phyloP scores from a whole-genome alignment of 2,329 filamentous ascomycete species.

The Monosporascus ibericus region DNA sequence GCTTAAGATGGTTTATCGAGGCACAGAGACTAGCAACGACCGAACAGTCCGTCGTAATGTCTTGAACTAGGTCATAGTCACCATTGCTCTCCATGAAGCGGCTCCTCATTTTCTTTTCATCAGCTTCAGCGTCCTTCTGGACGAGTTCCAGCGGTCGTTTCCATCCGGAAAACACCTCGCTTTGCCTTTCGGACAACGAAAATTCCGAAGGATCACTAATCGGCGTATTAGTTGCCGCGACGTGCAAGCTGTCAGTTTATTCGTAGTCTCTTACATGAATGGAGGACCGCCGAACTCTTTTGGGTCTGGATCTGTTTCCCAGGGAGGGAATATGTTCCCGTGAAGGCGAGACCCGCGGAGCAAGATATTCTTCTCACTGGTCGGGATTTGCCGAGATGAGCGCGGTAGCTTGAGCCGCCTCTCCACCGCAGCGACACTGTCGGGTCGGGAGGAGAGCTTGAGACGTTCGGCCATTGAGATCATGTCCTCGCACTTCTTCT shows the following conservation, averaged over 20 bases:
- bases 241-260: conserved; percentile 1
- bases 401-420: conserved; percentile 26
- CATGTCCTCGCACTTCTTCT: conserved; percentile 62
- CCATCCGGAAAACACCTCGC: conserved; percentile 76
- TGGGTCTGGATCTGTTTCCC: conserved; percentile 58
- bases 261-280: conserved; percentile 55
- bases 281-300: conserved; percentile 56
- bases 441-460: conserved; percentile 40
- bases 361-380: conserved; percentile 69
- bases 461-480: conserved; percentile 69
- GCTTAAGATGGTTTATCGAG: conserved; percentile 62
- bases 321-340: conserved; percentile 77
- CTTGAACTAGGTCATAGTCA: conserved; percentile 81
- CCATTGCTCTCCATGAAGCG: conserved; percentile 33
- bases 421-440: conserved; percentile 16
- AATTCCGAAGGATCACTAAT: conserved; percentile 63
- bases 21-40: conserved; percentile 94
- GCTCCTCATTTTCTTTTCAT: conserved; percentile 1
- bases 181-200: conserved; percentile 68
- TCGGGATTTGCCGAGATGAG: conserved; percentile 57
- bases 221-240: conserved; percentile 12
- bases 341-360: conserved; percentile 74
- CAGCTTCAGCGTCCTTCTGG: conserved; percentile 22
- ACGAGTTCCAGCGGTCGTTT: conserved; percentile 66
- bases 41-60: conserved; percentile 92